These are phyloP conservation scores for Austroboletus rostrupii DNA, from an alignment of 1,284 basidiomycete species.

Conservation along the genomic window DNA sequence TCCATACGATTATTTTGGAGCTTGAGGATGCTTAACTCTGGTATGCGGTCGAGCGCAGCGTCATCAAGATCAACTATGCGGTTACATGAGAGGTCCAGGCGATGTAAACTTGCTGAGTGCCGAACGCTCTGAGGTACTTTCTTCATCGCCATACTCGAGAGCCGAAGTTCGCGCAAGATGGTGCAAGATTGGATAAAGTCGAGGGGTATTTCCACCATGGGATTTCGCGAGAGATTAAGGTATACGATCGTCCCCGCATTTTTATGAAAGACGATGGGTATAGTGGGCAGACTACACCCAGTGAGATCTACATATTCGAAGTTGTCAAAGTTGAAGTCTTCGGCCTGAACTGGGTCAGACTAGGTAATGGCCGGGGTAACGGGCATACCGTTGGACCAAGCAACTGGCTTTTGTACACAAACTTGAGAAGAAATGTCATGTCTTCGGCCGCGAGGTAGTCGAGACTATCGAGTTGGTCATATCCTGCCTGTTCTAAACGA, in stretches of 20 bases:
- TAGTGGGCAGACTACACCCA: conserved; percentile 80
- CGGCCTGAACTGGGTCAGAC: conserved; percentile 43
- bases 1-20: conserved; percentile 93
- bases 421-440: conserved; percentile 83
- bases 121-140: conserved; percentile 85
- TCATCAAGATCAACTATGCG: conserved; percentile 89
- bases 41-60: conserved; percentile 77
- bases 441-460: conserved; percentile 82
- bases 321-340: conserved; percentile 70
- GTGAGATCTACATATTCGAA: conserved; percentile 87
- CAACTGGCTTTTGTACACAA: conserved; percentile 77
- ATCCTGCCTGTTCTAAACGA: conserved; percentile 88
- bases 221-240: conserved; percentile 91
- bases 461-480: conserved; percentile 78
- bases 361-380: background rate
- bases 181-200: conserved; percentile 95
- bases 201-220: conserved; percentile 93
- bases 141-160: conserved; percentile 95
- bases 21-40: conserved; percentile 69
- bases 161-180: conserved; percentile 78
- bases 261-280: conserved; percentile 86
- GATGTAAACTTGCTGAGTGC: conserved; percentile 70
- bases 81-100: conserved; percentile 92
- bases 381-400: conserved; percentile 61
- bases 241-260: conserved; percentile 85